Percentiles rank a stretch among this genome's conserved stretches.
Evolutionary conservation across 2,329 filamentous ascomycete species (phyloP).

Genomic region (Ophiostoma piceae): DNA sequence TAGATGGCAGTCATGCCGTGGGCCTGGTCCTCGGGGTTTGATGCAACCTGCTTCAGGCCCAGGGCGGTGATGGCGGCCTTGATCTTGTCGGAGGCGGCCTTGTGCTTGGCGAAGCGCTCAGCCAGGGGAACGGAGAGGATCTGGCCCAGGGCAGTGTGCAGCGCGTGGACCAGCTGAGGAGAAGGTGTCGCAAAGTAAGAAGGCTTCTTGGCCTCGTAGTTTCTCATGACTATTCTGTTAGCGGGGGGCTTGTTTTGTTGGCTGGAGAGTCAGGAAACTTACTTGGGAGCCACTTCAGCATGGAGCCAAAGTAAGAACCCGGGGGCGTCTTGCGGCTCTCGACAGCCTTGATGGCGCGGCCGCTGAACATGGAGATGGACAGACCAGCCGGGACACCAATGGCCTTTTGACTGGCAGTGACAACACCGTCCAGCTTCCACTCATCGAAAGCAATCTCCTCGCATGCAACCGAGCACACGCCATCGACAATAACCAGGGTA

Average conservation of each 20-base stretch:
- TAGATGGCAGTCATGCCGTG: conserved; percentile 98
- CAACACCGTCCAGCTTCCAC: conserved; percentile 86
- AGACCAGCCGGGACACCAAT: conserved; percentile 93
- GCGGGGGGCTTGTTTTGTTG: too few species aligned
- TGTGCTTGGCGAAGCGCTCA: conserved; percentile 78
- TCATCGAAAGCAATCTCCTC: conserved; percentile 96
- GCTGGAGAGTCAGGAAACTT: conserved; percentile 34
- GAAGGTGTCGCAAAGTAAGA: conserved; percentile 97
- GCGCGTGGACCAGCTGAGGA: conserved; percentile 85
- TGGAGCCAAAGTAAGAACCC: conserved; percentile 86
- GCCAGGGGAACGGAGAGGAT: conserved; percentile 75
- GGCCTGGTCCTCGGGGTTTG: conserved; percentile 82
- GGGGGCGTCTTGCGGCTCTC: conserved; percentile 76
- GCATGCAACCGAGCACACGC: conserved; percentile 92
- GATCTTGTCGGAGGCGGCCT: conserved; percentile 71
- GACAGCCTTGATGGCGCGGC: conserved; percentile 74
- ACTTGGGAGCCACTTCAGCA: conserved; percentile 96
- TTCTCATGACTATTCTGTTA: conserved; percentile 72
- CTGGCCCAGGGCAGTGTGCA: conserved; percentile 82
- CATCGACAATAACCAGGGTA: conserved; percentile 87
- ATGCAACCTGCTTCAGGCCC: conserved; percentile 75
- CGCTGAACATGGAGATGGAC: conserved; percentile 90
- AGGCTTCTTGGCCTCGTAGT: conserved; percentile 95
- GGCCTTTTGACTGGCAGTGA: conserved; percentile 94
- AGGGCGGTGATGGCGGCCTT: conserved; percentile 77